Evolutionary conservation across 371 early-diverging fungal genomes (phyloP), one percentile per base, ranked within the genome.

Genomic region (Syncephalastrum racemosum): DNA sequence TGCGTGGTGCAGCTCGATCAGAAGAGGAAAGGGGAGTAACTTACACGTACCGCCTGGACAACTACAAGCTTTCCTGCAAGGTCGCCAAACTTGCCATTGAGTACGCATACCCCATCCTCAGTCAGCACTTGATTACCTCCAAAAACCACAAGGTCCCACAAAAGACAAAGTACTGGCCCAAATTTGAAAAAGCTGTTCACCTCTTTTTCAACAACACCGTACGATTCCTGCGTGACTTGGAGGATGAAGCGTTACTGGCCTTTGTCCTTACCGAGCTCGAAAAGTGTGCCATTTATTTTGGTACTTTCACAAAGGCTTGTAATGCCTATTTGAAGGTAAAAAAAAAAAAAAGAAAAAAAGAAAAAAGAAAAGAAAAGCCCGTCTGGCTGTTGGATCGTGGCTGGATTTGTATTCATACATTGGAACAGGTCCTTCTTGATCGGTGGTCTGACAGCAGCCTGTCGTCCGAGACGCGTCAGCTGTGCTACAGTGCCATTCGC

Each of bases 241-340:
- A 93, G 14, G 90, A 94, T 47, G 74, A 86, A 27, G 84, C 82
- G 27, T 88, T 96, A 81, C 70, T 93, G 41, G 77, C 84, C 56
- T 91, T 88, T 67, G 73, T 92, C 25, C 66, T 96, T 50, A 84
- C 87, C 22, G 85, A 93, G 58, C 76, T 90, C 18, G 89, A 90
- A 63, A 77, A 84, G 27, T 73, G 81, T 52, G 75, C 88, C 36
- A 68, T 81, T 6, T 95, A 93, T 67, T 86, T 94, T 68, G 88
- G 85, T 22, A 87, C 88, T 54, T 92, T 92, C 73, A 89, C 89
- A n/a, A 92, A 90, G 68, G 63, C 84, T 19, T 80, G 87, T 4
- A 87, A 87, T 62, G 91, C 90, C 52, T 90, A 89, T 25, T 72
- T 95, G 51, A 84, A 90, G 71, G 89, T 87, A 77, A 63, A 57